These are phyloP conservation scores for Hymenoscyphus repandus DNA, from an alignment of 2,329 filamentous ascomycete species.

Conservation along the genomic window DNA sequence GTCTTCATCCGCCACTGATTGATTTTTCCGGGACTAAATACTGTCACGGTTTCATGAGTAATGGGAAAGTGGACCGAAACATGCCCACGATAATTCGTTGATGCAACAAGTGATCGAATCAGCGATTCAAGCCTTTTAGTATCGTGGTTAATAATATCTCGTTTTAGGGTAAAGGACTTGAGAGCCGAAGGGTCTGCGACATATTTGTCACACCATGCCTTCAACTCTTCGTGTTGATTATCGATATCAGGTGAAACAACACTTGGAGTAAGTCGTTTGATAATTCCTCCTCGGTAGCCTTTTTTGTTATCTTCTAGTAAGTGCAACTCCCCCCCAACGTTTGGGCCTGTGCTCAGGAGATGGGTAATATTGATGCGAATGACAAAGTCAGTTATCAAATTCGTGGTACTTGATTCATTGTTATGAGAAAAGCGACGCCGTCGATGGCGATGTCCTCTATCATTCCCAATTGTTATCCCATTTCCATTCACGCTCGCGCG, in stretches of 20 bases:
- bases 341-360: slow-evolving; percentile 46
- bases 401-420: slow-evolving; percentile 40
- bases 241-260: slow-evolving; percentile 29
- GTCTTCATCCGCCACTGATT: slow-evolving; percentile 60
- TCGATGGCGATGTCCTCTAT: slow-evolving; percentile 1
- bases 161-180: slow-evolving; percentile 49
- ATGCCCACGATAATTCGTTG: slow-evolving; percentile 63
- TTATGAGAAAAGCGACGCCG: slow-evolving; percentile 14
- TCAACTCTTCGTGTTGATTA: slow-evolving; percentile 6
- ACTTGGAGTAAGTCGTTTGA: slow-evolving; percentile 43
- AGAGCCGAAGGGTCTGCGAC: slow-evolving; percentile 52
- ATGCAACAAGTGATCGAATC: slow-evolving; percentile 51
- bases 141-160: slow-evolving; percentile 57
- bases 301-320: slow-evolving; percentile 55
- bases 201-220: slow-evolving; percentile 62
- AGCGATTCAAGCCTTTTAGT: slow-evolving; percentile 44
- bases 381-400: slow-evolving; percentile 54
- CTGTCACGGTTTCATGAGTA: slow-evolving; percentile 49
- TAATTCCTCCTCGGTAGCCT: slow-evolving; percentile 58
- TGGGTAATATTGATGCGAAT: slow-evolving; percentile 54
- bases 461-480: background rate
- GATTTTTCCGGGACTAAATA: slow-evolving; percentile 57
- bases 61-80: slow-evolving; percentile 55
- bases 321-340: slow-evolving; percentile 36
- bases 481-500: background rate